phyloP scores from a whole-genome alignment of 2,329 filamentous ascomycete species.

The Stagonosporopsis vannaccii region DNA sequence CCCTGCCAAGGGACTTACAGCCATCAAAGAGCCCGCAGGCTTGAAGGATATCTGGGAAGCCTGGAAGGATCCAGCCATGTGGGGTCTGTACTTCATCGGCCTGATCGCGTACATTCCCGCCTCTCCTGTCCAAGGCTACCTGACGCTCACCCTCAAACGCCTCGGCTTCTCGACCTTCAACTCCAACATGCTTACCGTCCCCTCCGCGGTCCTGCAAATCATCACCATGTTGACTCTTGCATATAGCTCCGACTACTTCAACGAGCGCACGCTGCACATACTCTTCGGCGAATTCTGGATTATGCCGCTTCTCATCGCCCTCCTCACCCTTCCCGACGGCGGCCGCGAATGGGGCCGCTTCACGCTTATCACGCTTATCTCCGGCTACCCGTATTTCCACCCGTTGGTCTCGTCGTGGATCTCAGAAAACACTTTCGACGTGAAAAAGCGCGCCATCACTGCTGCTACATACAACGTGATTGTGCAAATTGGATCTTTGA shows the following conservation, averaged over 20 bases:
- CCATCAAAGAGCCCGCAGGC: slow-evolving; percentile 62
- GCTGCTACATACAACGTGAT: slow-evolving; percentile 68
- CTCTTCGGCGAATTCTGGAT: slow-evolving; percentile 52
- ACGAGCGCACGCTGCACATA: slow-evolving; percentile 60
- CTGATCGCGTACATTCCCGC: slow-evolving; percentile 48
- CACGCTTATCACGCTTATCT: slow-evolving; percentile 49
- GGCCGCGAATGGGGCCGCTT: slow-evolving; percentile 50
- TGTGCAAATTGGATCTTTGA: slow-evolving; percentile 51
- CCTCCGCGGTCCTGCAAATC: slow-evolving; percentile 58
- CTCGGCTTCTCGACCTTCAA: slow-evolving; percentile 53
- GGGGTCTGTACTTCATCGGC: slow-evolving; percentile 62
- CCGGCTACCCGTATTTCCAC: slow-evolving; percentile 56
- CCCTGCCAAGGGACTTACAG: slow-evolving; percentile 63
- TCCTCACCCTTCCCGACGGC: slow-evolving; percentile 44
- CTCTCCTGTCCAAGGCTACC: slow-evolving; percentile 48
- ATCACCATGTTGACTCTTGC: slow-evolving; percentile 55
- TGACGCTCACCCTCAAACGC: slow-evolving; percentile 50
- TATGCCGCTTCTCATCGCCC: slow-evolving; percentile 51
- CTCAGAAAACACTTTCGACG: slow-evolving; percentile 68
- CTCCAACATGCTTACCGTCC: slow-evolving; percentile 52
- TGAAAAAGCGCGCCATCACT: slow-evolving; percentile 68
- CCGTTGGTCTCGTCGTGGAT: slow-evolving; percentile 68
- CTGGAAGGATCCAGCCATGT: slow-evolving; percentile 63
- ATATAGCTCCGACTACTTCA: slow-evolving; percentile 58
- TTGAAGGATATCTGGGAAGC: slow-evolving; percentile 58